Percentiles rank a stretch among this genome's conserved stretches.
Conservation (phyloP, 305 asterid species). For the Fraxinus dipetala region DNA sequence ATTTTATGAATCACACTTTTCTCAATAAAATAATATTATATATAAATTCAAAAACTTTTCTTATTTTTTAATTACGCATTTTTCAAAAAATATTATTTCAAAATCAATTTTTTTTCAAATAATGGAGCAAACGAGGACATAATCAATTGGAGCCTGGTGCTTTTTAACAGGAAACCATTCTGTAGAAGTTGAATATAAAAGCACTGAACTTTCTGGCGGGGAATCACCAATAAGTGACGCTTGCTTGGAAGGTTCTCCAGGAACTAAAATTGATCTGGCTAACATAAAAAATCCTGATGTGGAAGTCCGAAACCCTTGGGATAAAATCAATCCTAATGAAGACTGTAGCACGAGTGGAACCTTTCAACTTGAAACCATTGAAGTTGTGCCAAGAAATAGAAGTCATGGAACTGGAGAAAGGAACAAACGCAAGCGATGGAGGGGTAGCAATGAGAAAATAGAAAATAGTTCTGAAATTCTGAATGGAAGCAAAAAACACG, state of each 20-base stretch:
- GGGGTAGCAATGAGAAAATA: conserved; percentile 64
- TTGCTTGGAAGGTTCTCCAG: conserved; percentile 43
- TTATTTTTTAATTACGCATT: too few relatives aligned
- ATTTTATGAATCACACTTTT: too few relatives aligned
- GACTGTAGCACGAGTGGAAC: conserved; percentile 80
- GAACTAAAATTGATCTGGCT: conserved; percentile 36
- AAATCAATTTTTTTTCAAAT: too few relatives aligned
- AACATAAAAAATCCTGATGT: conserved; percentile 44
- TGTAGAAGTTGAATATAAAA: conserved; percentile 27
- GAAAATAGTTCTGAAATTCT: conserved; percentile 44
- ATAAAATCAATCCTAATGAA: conserved; percentile 44
- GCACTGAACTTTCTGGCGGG: conserved; percentile 42
- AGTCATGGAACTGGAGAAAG: conserved; percentile 57
- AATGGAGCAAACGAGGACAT: too few relatives aligned
- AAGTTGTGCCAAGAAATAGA: conserved; percentile 52
- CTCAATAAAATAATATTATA: too few relatives aligned
- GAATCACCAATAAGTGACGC: conserved; percentile 45
- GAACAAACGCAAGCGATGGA: conserved; percentile 91
- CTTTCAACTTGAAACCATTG: conserved; percentile 41
- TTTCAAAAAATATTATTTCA: too few relatives aligned
- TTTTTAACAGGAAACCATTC: conserved; percentile 45
- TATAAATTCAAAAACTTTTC: too few relatives aligned
- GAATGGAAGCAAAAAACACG: conserved; percentile 43
- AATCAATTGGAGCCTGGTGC: conserved; percentile 48
- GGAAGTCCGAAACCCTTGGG: conserved; percentile 56